A percentile compares a stretch with the other conserved stretches of the same genome.
phyloP scores from a whole-genome alignment of 345 rosid species.

The Eucalyptus cloeziana region DNA sequence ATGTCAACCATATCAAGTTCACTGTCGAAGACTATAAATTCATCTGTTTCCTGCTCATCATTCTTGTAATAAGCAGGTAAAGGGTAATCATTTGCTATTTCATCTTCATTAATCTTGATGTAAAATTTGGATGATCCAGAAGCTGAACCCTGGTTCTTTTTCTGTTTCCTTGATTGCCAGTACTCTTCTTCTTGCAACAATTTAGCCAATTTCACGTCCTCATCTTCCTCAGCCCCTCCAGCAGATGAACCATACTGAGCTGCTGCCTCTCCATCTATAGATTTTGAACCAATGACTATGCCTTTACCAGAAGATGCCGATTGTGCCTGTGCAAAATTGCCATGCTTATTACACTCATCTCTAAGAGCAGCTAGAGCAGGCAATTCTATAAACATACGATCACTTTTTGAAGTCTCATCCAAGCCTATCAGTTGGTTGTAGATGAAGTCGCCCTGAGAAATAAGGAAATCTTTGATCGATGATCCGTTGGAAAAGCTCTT shows the following conservation, averaged over 20 bases:
- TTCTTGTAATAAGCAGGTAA: conserved; percentile 64
- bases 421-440: conserved; percentile 52
- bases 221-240: conserved; percentile 37
- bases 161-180: conserved; percentile 46
- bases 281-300: conserved; percentile 24
- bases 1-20: conserved; percentile 16
- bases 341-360: conserved; percentile 27
- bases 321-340: conserved; percentile 1
- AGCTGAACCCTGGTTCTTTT: conserved; percentile 22
- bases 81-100: conserved; percentile 79
- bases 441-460: conserved; percentile 64
- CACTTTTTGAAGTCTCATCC: conserved; percentile 44
- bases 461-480: conserved; percentile 35
- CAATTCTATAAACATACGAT: conserved; percentile 19
- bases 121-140: conserved; percentile 34
- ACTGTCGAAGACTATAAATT: conserved; percentile 33
- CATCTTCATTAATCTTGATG: conserved; percentile 77
- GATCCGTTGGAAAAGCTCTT: conserved; percentile 29
- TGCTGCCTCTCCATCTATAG: conserved; percentile 4
- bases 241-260: conserved; percentile 2
- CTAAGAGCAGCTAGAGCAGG: conserved; percentile 42
- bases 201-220: conserved; percentile 47
- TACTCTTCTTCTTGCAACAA: conserved; percentile 67
- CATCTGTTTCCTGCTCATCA: conserved; percentile 54
- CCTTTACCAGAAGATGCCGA: conserved; percentile 8